Base-by-base conservation (phyloP, 2,329 filamentous ascomycete species). In the Endocalyx cinctus region DNA sequence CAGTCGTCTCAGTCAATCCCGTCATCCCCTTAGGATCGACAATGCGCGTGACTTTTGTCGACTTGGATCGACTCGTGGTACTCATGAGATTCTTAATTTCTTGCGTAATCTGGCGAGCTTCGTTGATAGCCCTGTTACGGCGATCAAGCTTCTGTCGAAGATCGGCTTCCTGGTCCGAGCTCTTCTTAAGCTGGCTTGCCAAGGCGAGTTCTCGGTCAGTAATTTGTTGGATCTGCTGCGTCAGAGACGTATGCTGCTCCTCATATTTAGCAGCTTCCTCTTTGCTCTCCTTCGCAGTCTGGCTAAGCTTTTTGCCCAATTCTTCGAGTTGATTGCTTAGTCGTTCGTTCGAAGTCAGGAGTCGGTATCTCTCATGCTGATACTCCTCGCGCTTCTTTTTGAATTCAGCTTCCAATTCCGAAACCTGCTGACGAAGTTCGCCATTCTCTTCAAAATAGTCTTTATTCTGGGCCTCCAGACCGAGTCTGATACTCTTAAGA, bases 281-380 rank as follows among this genome's bases (percentile, higher is more conserved):
- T 33, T 48, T 48, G 39, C 52, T 48, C 13, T 55, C 51, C 12
- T 51, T 45, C 15, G 52, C 43, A 5, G 53, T 45, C 17, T 48
- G 46, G 11, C 56, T 51, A 15, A 55, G 47, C 29, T 52, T 51
- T 32, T 52, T 45, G 28, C 41, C 50, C 13, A 61, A 45, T 31
- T 66, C 59, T 23, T 69, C 59, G 13, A 71, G 49, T 39, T 70
- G 64, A 33, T 64, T 53, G 46, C 67, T 67, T 35, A 70, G 52
- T 10, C 39, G 42, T 15, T 45, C 35, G 11, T 47, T 50, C 15
- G 35, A 35, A 8, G 31, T 22, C 5, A 25, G 26, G n/a, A 53
- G 41, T 13, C 39, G 40, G 14, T 39, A 42, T 25, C 43, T 48
- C 16, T 52, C 47, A 18, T 48, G 42, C 19, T 51, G 42, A 10